Evolutionary conservation across 1,284 basidiomycete genomes (phyloP).

Genomic region (Puccinia novopanici): DNA sequence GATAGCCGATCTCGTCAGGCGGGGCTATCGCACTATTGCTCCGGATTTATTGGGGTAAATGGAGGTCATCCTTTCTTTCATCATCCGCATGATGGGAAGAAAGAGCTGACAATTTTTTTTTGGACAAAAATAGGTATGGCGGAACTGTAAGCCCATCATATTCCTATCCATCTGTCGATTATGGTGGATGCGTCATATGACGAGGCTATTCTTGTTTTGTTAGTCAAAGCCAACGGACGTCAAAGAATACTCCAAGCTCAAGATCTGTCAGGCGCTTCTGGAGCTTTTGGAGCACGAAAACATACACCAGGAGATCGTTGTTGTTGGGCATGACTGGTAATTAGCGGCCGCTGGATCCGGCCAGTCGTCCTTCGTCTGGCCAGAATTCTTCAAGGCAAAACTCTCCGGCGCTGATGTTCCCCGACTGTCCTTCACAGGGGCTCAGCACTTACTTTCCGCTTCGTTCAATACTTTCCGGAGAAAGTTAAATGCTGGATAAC

Average conservation of each 20-base stretch:
- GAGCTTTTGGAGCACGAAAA: slow-evolving; percentile 38
- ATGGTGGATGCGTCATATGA: too few relatives aligned
- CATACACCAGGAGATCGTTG: background rate
- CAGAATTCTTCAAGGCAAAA: too few relatives aligned
- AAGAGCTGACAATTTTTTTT: background rate
- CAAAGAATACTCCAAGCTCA: slow-evolving; percentile 18
- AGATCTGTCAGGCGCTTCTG: slow-evolving; percentile 12
- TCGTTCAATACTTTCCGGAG: slow-evolving; percentile 24
- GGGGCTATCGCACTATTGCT: slow-evolving; percentile 36
- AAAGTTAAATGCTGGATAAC: slow-evolving; percentile 27
- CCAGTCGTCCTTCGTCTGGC: background rate
- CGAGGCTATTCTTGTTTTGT: background rate
- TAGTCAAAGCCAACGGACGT: slow-evolving; percentile 16
- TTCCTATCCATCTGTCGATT: background rate
- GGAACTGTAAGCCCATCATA: slow-evolving; percentile 18
- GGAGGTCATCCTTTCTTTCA: background rate
- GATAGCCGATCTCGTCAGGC: slow-evolving; percentile 25
- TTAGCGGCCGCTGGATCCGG: background rate
- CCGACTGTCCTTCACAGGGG: slow-evolving; percentile 11
- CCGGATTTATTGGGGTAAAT: slow-evolving; percentile 31
- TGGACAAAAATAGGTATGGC: slow-evolving; percentile 4
- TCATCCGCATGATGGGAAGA: background rate
- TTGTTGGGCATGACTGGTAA: slow-evolving; percentile 40
- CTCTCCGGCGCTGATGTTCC: too few relatives aligned
- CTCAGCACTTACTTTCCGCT: slow-evolving; percentile 4